phyloP scores from a whole-genome alignment of 1,284 basidiomycete species.

The Athelia sp. region DNA sequence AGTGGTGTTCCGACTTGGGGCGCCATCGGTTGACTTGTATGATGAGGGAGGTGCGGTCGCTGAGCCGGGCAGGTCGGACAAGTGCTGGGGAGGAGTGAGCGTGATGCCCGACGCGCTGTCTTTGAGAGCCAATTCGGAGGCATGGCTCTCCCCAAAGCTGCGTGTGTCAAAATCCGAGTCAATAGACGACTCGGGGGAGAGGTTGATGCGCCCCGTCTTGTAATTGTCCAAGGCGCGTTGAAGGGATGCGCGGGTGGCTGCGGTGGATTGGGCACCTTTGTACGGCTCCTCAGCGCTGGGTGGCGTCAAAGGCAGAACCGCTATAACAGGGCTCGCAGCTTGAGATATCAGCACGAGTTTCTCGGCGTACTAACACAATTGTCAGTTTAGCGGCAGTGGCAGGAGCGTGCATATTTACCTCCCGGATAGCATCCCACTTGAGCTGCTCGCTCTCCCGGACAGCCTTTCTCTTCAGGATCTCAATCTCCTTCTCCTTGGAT shows the following conservation, averaged over 20 bases:
- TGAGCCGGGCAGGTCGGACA: conserved; percentile 7
- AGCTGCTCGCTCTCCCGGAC: conserved; percentile 62
- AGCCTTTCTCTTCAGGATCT: conserved; percentile 68
- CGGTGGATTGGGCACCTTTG: conserved; percentile 54
- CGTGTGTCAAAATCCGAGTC: conserved; percentile 68
- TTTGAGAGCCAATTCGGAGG: conserved; percentile 46
- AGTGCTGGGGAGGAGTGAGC: conserved; percentile 33
- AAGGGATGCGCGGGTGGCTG: conserved; percentile 63
- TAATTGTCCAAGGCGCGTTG: conserved; percentile 74
- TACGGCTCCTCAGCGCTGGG: conserved; percentile 54
- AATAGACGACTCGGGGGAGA: conserved; percentile 38
- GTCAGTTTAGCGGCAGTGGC: conserved; percentile 4
- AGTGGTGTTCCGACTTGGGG: conserved; percentile 9
- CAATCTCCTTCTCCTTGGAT: conserved; percentile 59
- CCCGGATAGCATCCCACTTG: conserved; percentile 75
- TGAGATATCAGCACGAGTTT: conserved; percentile 70
- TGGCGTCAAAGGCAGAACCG: conserved; percentile 57
- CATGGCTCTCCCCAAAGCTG: conserved; percentile 78
- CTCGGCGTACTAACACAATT: conserved; percentile 56
- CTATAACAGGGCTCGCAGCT: conserved; percentile 55
- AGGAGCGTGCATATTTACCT: conserved; percentile 37
- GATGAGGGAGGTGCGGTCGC: conserved; percentile 14
- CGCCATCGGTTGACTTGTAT: conserved; percentile 5
- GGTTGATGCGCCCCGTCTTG: conserved; percentile 55
- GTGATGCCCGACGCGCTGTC: conserved; percentile 25